Conservation (phyloP, 441 rosid species). For the Gossypium davidsonii region DNA sequence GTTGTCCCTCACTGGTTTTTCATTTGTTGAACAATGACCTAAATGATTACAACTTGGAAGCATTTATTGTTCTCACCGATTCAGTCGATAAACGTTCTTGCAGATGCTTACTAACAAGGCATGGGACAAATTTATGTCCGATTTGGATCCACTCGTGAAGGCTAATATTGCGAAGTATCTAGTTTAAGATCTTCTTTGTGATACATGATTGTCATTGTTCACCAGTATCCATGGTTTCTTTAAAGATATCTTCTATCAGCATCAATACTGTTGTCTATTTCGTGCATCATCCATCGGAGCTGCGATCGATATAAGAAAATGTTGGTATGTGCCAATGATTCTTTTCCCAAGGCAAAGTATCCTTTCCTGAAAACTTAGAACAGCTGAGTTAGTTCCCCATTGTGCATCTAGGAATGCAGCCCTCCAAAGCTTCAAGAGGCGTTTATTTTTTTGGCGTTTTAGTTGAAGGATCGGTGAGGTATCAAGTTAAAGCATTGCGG, state of each 20-base stretch:
- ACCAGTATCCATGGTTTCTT: constrained; percentile 9
- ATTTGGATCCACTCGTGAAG: constrained; percentile 76
- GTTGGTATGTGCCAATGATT: constrained; percentile 1
- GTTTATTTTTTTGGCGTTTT: too few relatives aligned
- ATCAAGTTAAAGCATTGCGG: too few relatives aligned
- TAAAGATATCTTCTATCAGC: constrained; percentile 9
- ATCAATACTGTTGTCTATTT: constrained; percentile 15
- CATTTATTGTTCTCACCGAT: background rate
- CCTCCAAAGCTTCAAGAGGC: constrained; percentile 19
- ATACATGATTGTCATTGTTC: constrained; percentile 5
- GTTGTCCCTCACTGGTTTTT: background rate
- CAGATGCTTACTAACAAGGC: constrained; percentile 84
- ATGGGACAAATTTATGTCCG: constrained; percentile 83
- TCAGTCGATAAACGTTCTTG: constrained; percentile 4
- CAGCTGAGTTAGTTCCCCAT: background rate
- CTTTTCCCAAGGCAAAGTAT: constrained; percentile 4
- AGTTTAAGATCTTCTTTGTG: constrained; percentile 31
- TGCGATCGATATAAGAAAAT: too few relatives aligned
- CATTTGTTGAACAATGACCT: background rate
- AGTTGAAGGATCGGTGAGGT: too few relatives aligned
- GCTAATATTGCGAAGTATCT: constrained; percentile 79
- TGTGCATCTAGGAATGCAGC: constrained; percentile 19
- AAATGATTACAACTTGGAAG: background rate
- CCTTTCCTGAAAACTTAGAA: constrained; percentile 11
- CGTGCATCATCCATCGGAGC: constrained; percentile 11